A percentile compares a stretch with the other conserved stretches of the same genome.
Conservation (phyloP, 2,329 filamentous ascomycete genomes). For the Leptosphaerulina australis region DNA sequence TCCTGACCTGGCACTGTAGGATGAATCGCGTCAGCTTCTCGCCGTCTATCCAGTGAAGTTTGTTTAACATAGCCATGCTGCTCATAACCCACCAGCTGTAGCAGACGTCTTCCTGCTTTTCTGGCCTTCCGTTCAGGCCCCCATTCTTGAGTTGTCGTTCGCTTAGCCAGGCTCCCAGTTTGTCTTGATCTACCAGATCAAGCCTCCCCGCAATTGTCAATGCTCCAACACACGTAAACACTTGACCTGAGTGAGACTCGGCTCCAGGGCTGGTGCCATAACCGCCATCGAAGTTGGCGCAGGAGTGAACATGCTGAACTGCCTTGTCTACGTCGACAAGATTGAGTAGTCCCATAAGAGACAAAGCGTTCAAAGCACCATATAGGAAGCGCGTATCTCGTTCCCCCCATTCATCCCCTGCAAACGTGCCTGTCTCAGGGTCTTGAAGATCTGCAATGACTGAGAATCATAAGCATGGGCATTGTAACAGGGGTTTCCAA, state of each 20-base stretch:
- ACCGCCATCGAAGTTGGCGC: conserved; percentile 91
- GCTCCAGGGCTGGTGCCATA: conserved; percentile 89
- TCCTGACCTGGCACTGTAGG: conserved; percentile 72
- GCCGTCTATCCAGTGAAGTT: conserved; percentile 91
- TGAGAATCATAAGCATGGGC: conserved; percentile 44
- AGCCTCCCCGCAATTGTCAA: conserved; percentile 81
- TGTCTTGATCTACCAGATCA: conserved; percentile 81
- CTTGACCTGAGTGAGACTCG: conserved; percentile 93
- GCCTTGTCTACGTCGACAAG: conserved; percentile 81
- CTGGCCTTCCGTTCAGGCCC: conserved; percentile 89
- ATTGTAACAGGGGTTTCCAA: conserved; percentile 6
- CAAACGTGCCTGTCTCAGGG: conserved; percentile 80
- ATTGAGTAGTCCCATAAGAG: conserved; percentile 75
- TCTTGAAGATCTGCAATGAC: conserved; percentile 86
- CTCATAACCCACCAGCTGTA: conserved; percentile 99
- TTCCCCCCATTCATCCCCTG: conserved; percentile 95
- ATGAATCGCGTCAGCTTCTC: conserved; percentile 82
- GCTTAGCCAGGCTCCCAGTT: conserved; percentile 86
- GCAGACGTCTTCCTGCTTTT: conserved; percentile 95
- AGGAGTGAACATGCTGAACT: conserved; percentile 77
- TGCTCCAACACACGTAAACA: conserved; percentile 91
- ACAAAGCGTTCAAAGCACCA: conserved; percentile 85
- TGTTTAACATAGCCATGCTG: conserved; percentile 85
- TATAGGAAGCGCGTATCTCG: conserved; percentile 95
- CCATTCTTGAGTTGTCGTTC: conserved; percentile 88